These are phyloP conservation scores for Didymella pinodella DNA, from an alignment of 2,329 filamentous ascomycete species.

Conservation along the genomic window DNA sequence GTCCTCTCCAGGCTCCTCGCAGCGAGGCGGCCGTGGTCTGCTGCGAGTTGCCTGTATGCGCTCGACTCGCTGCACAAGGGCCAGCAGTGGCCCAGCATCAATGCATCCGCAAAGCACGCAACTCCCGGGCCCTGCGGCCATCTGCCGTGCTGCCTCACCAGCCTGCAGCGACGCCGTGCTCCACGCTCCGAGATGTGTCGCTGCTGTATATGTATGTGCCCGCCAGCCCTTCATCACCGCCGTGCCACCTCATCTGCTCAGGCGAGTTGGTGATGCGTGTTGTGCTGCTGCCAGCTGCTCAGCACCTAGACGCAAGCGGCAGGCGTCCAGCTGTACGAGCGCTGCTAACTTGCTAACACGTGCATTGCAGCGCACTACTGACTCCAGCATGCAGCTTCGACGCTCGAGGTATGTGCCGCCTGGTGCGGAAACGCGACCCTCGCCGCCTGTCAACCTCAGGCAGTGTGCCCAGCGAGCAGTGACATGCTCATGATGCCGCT, in stretches of 20 bases:
- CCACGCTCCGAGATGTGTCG: conserved; percentile 19
- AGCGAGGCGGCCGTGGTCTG: conserved; percentile 11
- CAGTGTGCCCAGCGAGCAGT: conserved; percentile 4
- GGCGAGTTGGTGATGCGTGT: background rate
- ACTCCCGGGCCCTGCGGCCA: conserved; percentile 14
- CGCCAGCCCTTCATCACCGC: conserved; percentile 6
- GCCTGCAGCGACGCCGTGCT: conserved; percentile 23
- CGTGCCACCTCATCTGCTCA: conserved; percentile 11
- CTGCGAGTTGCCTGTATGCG: conserved; percentile 4
- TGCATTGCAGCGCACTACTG: conserved; percentile 16
- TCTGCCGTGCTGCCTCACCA: conserved; percentile 13
- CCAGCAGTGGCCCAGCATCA: background rate
- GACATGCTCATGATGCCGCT: conserved; percentile 5
- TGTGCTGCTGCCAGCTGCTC: conserved; percentile 2
- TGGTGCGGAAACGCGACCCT: background rate
- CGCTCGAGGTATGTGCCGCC: conserved; percentile 13
- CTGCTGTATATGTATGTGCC: conserved; percentile 9
- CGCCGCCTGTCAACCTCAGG: background rate
- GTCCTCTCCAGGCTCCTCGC: conserved; percentile 28
- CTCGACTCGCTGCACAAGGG: conserved; percentile 7
- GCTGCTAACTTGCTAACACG: conserved; percentile 11
- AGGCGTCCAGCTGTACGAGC: conserved; percentile 8
- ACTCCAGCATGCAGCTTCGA: conserved; percentile 8
- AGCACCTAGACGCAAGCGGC: conserved; percentile 18
- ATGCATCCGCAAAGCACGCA: conserved; percentile 1